phyloP scores from a whole-genome alignment of 1,284 basidiomycete genomes.

The Hypsizygus ulmarius region DNA sequence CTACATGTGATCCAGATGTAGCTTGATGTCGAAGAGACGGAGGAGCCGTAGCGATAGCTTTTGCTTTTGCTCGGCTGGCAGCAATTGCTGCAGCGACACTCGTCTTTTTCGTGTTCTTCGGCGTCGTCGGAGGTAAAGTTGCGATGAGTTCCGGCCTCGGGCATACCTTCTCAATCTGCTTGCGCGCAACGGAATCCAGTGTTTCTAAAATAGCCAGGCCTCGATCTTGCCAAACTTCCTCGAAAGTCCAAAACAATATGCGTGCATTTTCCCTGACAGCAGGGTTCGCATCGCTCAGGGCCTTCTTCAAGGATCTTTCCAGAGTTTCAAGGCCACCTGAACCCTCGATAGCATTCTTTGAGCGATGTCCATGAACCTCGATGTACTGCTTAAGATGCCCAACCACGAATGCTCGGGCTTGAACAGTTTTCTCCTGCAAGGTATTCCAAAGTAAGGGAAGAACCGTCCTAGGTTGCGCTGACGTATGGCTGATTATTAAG shows the following conservation, averaged over 20 bases:
- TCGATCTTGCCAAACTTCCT: conserved; percentile 72
- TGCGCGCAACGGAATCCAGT: conserved; percentile 71
- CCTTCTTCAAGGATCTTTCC: conserved; percentile 71
- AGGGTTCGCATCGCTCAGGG: conserved; percentile 77
- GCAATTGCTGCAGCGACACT: conserved; percentile 81
- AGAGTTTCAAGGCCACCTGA: conserved; percentile 66
- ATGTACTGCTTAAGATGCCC: conserved; percentile 74
- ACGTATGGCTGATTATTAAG: conserved; percentile 68
- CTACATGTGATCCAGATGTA: conserved; percentile 58
- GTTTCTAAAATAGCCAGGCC: conserved; percentile 62
- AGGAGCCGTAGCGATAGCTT: conserved; percentile 76
- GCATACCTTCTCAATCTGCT: conserved; percentile 84
- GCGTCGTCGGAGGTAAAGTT: conserved; percentile 43
- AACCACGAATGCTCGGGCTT: conserved; percentile 70
- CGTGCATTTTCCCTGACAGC: conserved; percentile 77
- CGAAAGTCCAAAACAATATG: conserved; percentile 78
- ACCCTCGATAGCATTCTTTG: conserved; percentile 62
- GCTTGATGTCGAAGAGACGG: conserved; percentile 76
- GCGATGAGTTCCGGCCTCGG: conserved; percentile 52
- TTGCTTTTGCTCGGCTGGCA: conserved; percentile 79
- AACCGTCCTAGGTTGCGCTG: conserved; percentile 69
- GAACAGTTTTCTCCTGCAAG: conserved; percentile 83
- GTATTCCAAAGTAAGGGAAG: conserved; percentile 72
- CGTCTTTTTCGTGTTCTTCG: conserved; percentile 62
- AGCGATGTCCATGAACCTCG: conserved; percentile 64